Base-by-base conservation (phyloP, 2,329 filamentous ascomycete species). In the Escovopsis sp. region DNA sequence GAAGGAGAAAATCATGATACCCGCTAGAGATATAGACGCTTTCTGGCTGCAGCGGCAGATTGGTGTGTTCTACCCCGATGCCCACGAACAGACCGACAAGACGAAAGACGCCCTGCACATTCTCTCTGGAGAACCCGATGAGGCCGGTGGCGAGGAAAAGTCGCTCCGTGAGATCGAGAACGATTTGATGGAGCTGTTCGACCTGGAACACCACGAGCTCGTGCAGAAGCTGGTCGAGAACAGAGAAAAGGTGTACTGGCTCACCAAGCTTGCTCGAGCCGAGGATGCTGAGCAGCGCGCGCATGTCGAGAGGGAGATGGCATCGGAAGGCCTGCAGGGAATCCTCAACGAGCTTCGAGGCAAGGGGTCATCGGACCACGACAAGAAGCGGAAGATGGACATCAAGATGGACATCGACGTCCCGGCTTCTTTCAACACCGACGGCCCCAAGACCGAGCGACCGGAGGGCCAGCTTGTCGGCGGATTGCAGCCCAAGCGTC, bases 31-130 rank as follows among this genome's bases (percentile, higher is more conserved):
- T 45, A 94, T 98, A 48, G 91, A 98, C 60, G 89, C 89, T 9
- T 98, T 89, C 64, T 98, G 91, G 91, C 63, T 98, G 46, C 91
- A 96, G 62, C 76, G 91, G 49, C 84, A 95, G 56, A 87, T 98
- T 42, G 89, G 89, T 44, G 71, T 75, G 35, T 70, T 94, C 3
- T 96, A 96, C 57, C 74, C 84, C 11, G 91, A 98, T 62, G 85
- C 89, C 5, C 89, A 96, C 59, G 82, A 80, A 39, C 89, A 95
- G 57, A 85, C 94, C 55, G 85, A 91, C 58, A 96, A 96, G 66
- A 91, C 91, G 6, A 77, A 81, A 50, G 75, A 85, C 51, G 88
- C 87, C 0, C 70, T 98, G 42, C 76, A 80, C 33, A 87, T 93
- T 39, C 72, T 98, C 42, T 82, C 84, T 28, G 87, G 84, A 37